Evolutionary conservation across 2,329 filamentous ascomycete species (phyloP), one percentile per base, ranked within the genome.

Genomic region (Magnaporthales sp.): DNA sequence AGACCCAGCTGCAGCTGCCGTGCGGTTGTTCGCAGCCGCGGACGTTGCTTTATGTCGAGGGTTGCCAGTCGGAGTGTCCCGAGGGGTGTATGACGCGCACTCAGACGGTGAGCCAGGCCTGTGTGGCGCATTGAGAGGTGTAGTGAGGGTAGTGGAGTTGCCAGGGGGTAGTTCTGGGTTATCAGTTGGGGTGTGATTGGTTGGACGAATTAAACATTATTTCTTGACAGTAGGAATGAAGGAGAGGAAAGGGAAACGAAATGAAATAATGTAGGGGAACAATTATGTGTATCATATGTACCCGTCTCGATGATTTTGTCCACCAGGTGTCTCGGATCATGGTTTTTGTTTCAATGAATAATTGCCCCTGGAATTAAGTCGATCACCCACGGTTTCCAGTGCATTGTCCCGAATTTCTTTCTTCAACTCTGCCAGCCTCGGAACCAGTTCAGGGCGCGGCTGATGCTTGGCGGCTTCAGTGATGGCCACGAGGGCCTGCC

Each of bases 11-110:
- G 67, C 51, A 71, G 32, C 66, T 78, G n/a, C 76, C 76, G 3
- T 78, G 77, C 69, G 72, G 72, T n/a, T 77, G 77, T 68, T n/a
- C 27, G 2, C 70, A 66, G 29, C 72, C 74, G 56, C 71, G 71
- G 69, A 78, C 77, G n/a, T 69, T 75, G 66, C 71, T 77, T 19
- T 75, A 70, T 67, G 74, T 78, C 5, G 71, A 75, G 60, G 76
- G 76, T 9, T 78, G 76, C 67, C 70, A 72, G 67, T 76, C 75
- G 1, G 73, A 71, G 19, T 78, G 75, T 38, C 71, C 75, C 2
- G 68, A 65, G 30, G 76, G 74, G 2, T 77, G 76, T 69, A 68
- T 75, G 38, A 78, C 75, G 56, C 67, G 73, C 31, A 74, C 72
- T 19, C 70, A 67, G 65, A 77, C 75, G 19, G 64, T 73, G 54